Evolutionary conservation across 129 eudicot genomes (phyloP).

Genomic region (Flaveria sonorensis): DNA sequence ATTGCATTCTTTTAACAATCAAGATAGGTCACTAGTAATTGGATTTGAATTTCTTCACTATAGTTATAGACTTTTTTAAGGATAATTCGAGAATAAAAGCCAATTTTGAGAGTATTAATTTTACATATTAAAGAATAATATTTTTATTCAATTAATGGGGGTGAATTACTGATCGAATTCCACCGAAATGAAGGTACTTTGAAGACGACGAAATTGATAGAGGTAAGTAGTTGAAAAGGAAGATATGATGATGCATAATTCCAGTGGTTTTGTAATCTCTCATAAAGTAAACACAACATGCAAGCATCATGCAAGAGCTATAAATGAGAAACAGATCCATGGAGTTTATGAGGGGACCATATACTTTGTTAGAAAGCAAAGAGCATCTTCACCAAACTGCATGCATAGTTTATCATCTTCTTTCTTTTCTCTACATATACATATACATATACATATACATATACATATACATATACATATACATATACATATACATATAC

Average conservation of each 20-base stretch:
- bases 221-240: constrained; percentile 17
- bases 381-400: constrained; percentile 46
- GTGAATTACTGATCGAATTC: too few species aligned
- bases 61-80: too few species aligned
- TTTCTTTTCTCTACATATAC: not conserved
- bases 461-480: not conserved
- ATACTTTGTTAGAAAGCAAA: constrained; percentile 35
- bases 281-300: constrained; percentile 26
- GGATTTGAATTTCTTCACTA: too few species aligned
- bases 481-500: too few species aligned
- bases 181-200: constrained; percentile 8
- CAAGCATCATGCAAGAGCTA: constrained; percentile 37
- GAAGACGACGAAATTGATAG: constrained; percentile 12
- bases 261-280: constrained; percentile 21
- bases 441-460: too few species aligned
- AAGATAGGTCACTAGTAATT: too few species aligned
- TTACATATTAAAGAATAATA: too few species aligned
- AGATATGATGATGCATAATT: constrained; percentile 30
- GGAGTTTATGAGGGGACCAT: constrained; percentile 46
- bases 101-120: too few species aligned
- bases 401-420: constrained; percentile 4
- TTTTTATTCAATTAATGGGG: not conserved
- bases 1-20: too few species aligned
- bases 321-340: constrained; percentile 30
- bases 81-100: too few species aligned